Conservation (phyloP, 768 basidiomycete genomes). For the Leccinellum albellum region DNA sequence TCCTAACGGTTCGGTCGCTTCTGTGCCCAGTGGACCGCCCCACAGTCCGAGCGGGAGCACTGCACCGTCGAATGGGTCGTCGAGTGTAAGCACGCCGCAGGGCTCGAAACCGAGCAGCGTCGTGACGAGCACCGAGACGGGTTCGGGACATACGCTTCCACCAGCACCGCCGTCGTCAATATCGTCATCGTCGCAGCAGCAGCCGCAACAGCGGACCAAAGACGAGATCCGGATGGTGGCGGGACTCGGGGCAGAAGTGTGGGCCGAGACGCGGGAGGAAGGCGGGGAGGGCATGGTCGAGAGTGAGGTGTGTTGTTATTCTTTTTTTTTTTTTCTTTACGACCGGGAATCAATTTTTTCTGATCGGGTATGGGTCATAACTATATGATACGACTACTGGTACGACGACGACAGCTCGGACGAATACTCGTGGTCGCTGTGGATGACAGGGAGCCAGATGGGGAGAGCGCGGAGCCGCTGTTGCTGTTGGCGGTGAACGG, state of each 20-base stretch:
- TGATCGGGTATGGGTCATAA: background rate
- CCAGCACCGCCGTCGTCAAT: background rate
- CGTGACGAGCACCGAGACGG: slow-evolving; percentile 4
- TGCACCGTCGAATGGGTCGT: slow-evolving; percentile 8
- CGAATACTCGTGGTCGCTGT: slow-evolving; percentile 67
- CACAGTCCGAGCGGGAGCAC: slow-evolving; percentile 13
- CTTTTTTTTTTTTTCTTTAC: background rate
- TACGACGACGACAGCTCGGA: slow-evolving; percentile 48
- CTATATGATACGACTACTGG: background rate
- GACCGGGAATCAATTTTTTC: background rate
- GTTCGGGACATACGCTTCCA: background rate
- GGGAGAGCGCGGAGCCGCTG: slow-evolving; percentile 40
- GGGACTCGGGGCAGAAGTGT: slow-evolving; percentile 70
- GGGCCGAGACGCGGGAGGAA: slow-evolving; percentile 66
- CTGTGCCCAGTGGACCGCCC: background rate
- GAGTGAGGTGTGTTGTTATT: slow-evolving; percentile 55
- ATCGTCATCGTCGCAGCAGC: background rate
- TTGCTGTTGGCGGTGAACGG: slow-evolving; percentile 71
- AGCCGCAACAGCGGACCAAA: slow-evolving; percentile 42
- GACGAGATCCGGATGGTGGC: slow-evolving; percentile 72
- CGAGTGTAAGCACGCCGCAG: slow-evolving; percentile 5
- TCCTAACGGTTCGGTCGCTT: slow-evolving; percentile 1
- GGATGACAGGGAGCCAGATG: slow-evolving; percentile 33
- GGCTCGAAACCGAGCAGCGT: slow-evolving; percentile 13
- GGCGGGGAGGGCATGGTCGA: slow-evolving; percentile 59